Evolutionary conservation across 2,329 filamentous ascomycete genomes (phyloP).

Genomic region (Cadophora luteo-olivacea): DNA sequence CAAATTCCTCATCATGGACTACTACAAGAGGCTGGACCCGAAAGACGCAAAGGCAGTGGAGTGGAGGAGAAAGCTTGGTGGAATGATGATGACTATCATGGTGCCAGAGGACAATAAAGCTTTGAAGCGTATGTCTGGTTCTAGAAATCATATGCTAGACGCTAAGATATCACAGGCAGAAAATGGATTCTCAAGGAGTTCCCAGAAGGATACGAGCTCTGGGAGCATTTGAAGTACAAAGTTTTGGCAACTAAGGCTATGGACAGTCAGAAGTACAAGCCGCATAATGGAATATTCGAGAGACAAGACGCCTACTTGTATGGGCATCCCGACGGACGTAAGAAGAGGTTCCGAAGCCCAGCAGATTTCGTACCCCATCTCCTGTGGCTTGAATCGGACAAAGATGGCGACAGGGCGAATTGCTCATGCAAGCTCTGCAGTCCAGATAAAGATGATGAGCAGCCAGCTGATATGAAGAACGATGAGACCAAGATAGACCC

Average conservation of each 20-base stretch:
- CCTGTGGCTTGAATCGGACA: slow-evolving; percentile 61
- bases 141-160: not conserved
- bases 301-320: slow-evolving; percentile 66
- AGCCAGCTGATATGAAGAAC: slow-evolving; percentile 21
- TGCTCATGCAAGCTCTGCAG: slow-evolving; percentile 64
- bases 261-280: slow-evolving; percentile 50
- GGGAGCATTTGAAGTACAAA: slow-evolving; percentile 62
- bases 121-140: slow-evolving; percentile 24
- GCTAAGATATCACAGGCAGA: slow-evolving; percentile 40
- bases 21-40: slow-evolving; percentile 56
- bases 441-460: slow-evolving; percentile 52
- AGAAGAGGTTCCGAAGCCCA: slow-evolving; percentile 63
- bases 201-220: slow-evolving; percentile 62
- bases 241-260: slow-evolving; percentile 49
- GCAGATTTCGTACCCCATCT: slow-evolving; percentile 66
- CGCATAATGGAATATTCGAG: slow-evolving; percentile 55
- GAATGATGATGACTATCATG: slow-evolving; percentile 61
- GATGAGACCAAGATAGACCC: slow-evolving; percentile 28
- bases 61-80: slow-evolving; percentile 63
- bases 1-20: slow-evolving; percentile 51
- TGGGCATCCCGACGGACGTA: slow-evolving; percentile 61
- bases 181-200: slow-evolving; percentile 59
- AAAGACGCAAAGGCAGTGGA: slow-evolving; percentile 61
- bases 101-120: slow-evolving; percentile 42
- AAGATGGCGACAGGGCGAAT: slow-evolving; percentile 56